phyloP scores from a whole-genome alignment of 257 asterid species.

The Anisodus acutangulus region DNA sequence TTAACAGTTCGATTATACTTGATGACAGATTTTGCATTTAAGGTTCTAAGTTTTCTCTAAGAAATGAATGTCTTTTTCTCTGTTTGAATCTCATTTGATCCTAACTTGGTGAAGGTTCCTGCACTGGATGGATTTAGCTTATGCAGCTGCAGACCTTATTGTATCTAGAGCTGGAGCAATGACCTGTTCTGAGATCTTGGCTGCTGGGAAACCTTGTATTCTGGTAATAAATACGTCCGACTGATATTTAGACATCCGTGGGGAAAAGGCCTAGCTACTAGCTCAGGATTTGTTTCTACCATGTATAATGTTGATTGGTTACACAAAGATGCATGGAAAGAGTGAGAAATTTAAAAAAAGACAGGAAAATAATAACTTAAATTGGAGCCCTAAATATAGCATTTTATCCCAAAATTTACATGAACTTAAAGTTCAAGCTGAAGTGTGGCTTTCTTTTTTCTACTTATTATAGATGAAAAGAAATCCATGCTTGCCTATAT shows the following conservation, averaged over 20 bases:
- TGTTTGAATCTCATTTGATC: conserved; percentile 32
- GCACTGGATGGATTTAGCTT: conserved; percentile 58
- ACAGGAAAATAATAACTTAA: too few species aligned
- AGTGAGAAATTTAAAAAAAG: too few species aligned
- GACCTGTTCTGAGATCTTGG: conserved; percentile 64
- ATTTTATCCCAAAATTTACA: too few species aligned
- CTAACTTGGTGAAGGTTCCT: conserved; percentile 50
- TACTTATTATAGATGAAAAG: not conserved
- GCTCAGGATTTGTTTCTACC: too few species aligned
- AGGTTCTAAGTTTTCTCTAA: not conserved
- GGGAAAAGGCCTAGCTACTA: too few species aligned
- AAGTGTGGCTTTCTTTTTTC: not conserved
- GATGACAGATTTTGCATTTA: not conserved
- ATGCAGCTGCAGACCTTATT: conserved; percentile 64
- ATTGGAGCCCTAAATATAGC: too few species aligned
- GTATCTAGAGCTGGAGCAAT: conserved; percentile 71
- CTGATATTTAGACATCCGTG: too few species aligned
- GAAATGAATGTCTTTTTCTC: not conserved
- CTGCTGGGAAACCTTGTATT: conserved; percentile 64
- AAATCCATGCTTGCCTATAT: not conserved
- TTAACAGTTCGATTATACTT: not conserved
- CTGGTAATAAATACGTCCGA: conserved; percentile 45
- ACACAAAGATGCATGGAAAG: too few species aligned
- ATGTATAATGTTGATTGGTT: too few species aligned
- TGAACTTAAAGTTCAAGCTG: not conserved